These are phyloP conservation scores for Limnanthes douglasii DNA, from an alignment of 345 rosid genomes.

Conservation along the genomic window DNA sequence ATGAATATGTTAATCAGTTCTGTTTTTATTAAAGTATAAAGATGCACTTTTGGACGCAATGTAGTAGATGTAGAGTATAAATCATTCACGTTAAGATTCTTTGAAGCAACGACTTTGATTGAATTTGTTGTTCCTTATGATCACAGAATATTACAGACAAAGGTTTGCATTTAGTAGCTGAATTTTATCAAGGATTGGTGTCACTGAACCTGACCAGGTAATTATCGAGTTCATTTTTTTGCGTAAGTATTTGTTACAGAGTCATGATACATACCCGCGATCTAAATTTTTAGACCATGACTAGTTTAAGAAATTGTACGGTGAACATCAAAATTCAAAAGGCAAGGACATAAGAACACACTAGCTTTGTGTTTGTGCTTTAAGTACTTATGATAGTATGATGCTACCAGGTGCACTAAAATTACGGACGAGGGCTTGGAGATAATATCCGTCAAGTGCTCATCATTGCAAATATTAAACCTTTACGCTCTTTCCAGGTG, in stretches of 20 bases:
- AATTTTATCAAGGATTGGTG: slow-evolving; percentile 44
- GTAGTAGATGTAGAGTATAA: too few species aligned
- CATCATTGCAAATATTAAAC: slow-evolving; percentile 45
- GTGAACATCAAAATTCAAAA: too few species aligned
- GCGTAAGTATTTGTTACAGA: too few species aligned
- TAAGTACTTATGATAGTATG: too few species aligned
- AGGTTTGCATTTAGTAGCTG: slow-evolving; percentile 60
- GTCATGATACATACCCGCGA: too few species aligned
- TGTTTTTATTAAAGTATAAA: too few species aligned
- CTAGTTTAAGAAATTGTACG: background rate
- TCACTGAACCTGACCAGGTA: slow-evolving; percentile 79
- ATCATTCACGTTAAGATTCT: too few species aligned
- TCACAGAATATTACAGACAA: slow-evolving; percentile 59
- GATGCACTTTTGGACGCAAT: too few species aligned
- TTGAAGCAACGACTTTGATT: slow-evolving; percentile 4
- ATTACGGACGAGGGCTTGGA: slow-evolving; percentile 69
- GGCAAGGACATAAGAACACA: too few species aligned
- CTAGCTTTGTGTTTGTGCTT: too few species aligned
- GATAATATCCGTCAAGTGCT: slow-evolving; percentile 47
- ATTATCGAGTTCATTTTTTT: too few species aligned
- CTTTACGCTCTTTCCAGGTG: slow-evolving; percentile 88
- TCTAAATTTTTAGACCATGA: background rate
- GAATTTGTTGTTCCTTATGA: slow-evolving; percentile 6
- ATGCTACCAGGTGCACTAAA: slow-evolving; percentile 56
- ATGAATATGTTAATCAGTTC: too few species aligned